phyloP scores from a whole-genome alignment of 257 asterid genomes.

The Fraxinus quadrangulata region DNA sequence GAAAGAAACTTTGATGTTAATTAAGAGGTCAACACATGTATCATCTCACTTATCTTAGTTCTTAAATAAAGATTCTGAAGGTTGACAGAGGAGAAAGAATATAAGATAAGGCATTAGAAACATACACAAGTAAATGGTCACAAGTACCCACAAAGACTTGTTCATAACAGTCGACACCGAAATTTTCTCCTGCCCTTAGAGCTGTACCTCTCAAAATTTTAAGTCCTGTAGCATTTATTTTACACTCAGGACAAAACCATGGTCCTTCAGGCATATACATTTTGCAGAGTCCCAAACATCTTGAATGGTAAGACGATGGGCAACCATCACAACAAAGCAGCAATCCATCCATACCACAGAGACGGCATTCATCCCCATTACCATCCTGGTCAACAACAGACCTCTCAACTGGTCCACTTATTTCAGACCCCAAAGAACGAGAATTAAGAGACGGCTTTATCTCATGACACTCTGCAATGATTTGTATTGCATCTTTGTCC shows the following conservation, averaged over 20 bases:
- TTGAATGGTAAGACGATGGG: constrained; percentile 74
- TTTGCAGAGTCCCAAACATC: constrained; percentile 83
- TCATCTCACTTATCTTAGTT: constrained; percentile 17
- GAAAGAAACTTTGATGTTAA: constrained; percentile 8
- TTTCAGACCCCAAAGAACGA: constrained; percentile 36
- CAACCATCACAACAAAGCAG: constrained; percentile 91
- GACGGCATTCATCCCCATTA: constrained; percentile 85
- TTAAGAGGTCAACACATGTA: constrained; percentile 14
- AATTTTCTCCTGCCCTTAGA: constrained; percentile 60
- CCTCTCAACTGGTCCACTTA: constrained; percentile 36
- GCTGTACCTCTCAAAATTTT: constrained; percentile 45
- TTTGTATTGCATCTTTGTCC: constrained; percentile 42
- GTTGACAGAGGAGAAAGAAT: constrained; percentile 22
- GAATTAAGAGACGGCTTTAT: constrained; percentile 28
- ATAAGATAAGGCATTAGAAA: constrained; percentile 24
- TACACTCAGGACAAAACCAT: constrained; percentile 92
- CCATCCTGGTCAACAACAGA: constrained; percentile 54
- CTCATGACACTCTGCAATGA: constrained; percentile 41
- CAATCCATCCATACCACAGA: constrained; percentile 89
- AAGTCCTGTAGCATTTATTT: constrained; percentile 54
- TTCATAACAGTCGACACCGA: constrained; percentile 62
- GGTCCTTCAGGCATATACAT: constrained; percentile 63
- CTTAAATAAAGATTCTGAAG: constrained; percentile 16
- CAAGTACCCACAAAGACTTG: constrained; percentile 71
- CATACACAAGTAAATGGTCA: constrained; percentile 87